Conservation (phyloP, 1,284 basidiomycete genomes). For the Trichosporon faecale region DNA sequence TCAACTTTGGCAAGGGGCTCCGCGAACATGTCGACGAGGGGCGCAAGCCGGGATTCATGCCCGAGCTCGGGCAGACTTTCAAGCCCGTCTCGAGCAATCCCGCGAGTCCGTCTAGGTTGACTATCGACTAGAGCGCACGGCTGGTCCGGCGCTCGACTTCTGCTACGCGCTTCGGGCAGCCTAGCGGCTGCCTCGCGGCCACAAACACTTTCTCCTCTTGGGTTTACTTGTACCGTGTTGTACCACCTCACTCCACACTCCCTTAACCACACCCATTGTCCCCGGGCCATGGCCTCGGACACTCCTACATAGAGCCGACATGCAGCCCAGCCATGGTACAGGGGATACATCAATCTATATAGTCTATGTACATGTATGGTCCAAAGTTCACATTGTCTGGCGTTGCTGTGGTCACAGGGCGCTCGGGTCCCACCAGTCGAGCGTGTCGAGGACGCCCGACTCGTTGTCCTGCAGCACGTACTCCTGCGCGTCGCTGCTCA, state of each 20-base stretch:
- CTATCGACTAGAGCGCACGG: conserved; percentile 10
- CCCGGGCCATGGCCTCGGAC: no score
- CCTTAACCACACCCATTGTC: background rate
- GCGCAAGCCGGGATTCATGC: background rate
- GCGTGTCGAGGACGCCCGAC: conserved; percentile 6
- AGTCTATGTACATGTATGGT: background rate
- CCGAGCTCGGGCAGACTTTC: background rate
- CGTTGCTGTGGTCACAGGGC: no score
- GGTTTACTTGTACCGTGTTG: background rate
- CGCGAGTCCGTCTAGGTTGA: background rate
- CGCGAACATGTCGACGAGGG: conserved; percentile 29
- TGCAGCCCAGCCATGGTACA: no score
- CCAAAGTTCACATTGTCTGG: no score
- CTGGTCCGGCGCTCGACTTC: background rate
- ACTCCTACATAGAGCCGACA: no score
- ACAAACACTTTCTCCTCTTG: background rate
- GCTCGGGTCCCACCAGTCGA: background rate
- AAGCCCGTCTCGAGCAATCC: background rate
- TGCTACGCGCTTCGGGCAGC: no score
- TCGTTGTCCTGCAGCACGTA: background rate
- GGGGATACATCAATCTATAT: background rate
- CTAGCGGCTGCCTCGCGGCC: no score
- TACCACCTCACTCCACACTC: background rate
- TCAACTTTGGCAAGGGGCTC: conserved; percentile 49
- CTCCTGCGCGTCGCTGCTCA: background rate